phyloP scores from a whole-genome alignment of 2,329 filamentous ascomycete genomes.

The Pseudogymnoascus sp. region DNA sequence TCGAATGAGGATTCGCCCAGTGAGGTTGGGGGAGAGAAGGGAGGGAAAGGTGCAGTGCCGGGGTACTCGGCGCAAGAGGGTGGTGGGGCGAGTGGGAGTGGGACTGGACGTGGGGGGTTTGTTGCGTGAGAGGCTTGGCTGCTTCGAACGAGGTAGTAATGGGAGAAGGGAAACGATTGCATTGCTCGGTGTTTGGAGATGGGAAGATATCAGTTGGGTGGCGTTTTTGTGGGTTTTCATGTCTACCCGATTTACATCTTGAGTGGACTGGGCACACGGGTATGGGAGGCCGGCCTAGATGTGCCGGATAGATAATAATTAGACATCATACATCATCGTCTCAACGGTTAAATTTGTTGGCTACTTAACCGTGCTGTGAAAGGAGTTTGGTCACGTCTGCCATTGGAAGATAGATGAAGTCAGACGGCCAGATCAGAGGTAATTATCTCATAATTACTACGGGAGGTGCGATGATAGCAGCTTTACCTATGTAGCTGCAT shows the following conservation, averaged over 20 bases:
- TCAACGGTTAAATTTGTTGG: neutral
- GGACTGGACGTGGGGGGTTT: neutral
- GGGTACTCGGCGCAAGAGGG: neutral
- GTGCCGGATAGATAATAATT: neutral
- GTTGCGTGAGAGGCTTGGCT: neutral
- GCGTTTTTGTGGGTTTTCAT: neutral
- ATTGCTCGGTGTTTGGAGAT: neutral
- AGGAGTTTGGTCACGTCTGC: neutral
- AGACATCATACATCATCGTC: neutral
- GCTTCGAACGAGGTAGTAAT: neutral
- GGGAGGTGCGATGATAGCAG: neutral
- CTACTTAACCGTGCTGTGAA: neutral
- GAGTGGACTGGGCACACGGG: neutral
- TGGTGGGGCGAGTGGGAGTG: neutral
- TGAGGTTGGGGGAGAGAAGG: slow-evolving; percentile 27
- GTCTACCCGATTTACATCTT: neutral
- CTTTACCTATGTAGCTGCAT: neutral
- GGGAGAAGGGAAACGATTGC: neutral
- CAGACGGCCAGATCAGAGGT: neutral
- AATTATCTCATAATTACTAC: neutral
- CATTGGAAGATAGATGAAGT: neutral
- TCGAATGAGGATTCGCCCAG: slow-evolving; percentile 54
- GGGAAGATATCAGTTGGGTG: neutral
- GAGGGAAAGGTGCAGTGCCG: neutral
- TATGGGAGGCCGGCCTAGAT: neutral